phyloP scores from a whole-genome alignment of 1,284 basidiomycete species.

The Meira nashicola region DNA sequence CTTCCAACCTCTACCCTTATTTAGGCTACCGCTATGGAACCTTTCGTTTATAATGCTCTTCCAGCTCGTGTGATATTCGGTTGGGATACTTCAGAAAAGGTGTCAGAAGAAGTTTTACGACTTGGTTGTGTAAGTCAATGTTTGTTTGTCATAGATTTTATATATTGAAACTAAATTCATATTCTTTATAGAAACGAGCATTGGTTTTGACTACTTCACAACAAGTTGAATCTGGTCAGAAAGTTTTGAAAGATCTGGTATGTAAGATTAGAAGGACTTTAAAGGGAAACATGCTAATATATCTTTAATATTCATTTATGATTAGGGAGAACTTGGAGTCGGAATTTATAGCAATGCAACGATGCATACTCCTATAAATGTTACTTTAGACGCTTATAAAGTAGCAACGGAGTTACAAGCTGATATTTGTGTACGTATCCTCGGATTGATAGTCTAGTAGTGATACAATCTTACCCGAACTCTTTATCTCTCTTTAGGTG shows the following conservation, averaged over 20 bases:
- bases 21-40: not conserved
- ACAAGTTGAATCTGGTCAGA: not conserved
- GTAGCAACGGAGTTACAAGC: conserved; percentile 18
- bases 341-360: conserved; percentile 53
- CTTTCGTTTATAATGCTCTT: not conserved
- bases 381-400: conserved; percentile 55
- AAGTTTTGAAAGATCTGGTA: not conserved
- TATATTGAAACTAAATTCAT: no score
- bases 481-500: no score
- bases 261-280: not conserved
- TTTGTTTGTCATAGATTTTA: no score
- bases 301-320: no score
- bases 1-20: no score
- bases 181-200: not conserved
- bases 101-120: not conserved
- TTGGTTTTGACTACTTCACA: not conserved
- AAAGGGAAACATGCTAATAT: no score
- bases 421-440: no score
- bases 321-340: no score
- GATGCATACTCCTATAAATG: conserved; percentile 57
- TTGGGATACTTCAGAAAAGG: not conserved
- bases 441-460: no score
- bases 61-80: not conserved
- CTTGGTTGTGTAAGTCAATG: not conserved
- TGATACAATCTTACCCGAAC: no score